Conservation (phyloP, 306 rosid species). For the Sicyos baderoa region DNA sequence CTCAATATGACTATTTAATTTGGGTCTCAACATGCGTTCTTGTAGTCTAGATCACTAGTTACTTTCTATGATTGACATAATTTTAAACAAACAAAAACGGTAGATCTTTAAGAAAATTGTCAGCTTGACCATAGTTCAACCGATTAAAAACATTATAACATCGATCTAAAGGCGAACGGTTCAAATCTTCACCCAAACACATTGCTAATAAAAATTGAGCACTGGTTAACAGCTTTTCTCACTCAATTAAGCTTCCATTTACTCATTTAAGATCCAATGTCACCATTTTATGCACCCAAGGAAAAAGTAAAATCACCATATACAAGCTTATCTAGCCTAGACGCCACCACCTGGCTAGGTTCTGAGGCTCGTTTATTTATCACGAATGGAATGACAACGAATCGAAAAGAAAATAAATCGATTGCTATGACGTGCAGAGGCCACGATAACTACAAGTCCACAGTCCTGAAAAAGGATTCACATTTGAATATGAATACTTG, state of each 20-base stretch:
- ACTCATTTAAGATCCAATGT: not conserved
- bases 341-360: not conserved
- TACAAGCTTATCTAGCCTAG: not conserved
- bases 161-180: too few species aligned
- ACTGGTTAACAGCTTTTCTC: too few species aligned
- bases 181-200: not conserved
- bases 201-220: too few species aligned
- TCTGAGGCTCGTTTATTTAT: not conserved
- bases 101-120: not conserved
- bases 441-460: not conserved
- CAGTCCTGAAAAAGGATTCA: not conserved
- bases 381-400: not conserved
- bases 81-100: not conserved
- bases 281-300: not conserved
- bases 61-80: not conserved
- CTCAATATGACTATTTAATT: not conserved
- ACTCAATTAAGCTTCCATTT: not conserved
- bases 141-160: too few species aligned
- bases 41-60: not conserved
- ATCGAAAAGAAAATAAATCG: not conserved
- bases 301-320: not conserved
- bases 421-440: not conserved
- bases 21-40: not conserved
- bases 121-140: not conserved
- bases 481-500: slow-evolving; percentile 2